Evolutionary conservation across 1,139 yeast species (phyloP), one percentile per base, ranked within the genome.

Genomic region (Suhomyces wounanorum): DNA sequence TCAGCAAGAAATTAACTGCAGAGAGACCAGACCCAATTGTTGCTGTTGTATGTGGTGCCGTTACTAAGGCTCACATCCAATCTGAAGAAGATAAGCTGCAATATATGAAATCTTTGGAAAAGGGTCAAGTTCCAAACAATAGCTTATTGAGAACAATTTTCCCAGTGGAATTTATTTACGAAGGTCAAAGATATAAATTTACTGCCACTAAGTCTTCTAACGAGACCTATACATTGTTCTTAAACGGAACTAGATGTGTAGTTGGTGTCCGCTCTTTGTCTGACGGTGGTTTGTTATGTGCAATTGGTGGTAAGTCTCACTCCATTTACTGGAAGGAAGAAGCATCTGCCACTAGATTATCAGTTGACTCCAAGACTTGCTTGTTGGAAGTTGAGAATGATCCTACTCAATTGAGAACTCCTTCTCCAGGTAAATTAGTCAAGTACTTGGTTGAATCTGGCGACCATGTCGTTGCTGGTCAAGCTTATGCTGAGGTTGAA

Each of bases 301-400:
- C 96, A 5, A 72, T 94, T 55, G 96, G 87, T 55, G 98, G 99
- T 58, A 90, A 87, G 67, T 89, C 97, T 4, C 97, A 94, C 72
- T 83, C 96, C 30, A 89, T 94, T 48, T 94, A 94, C 75, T 94
- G 96, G 97, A 92, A 94, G 71, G 98, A 94, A 67, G 99, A 94
- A 75, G 92, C 95, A 55, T 84, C 92, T 50, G 96, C 96, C 37
- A 92, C 97, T n/a, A 86, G 99, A 73, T 73, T 94, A 61, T 89
- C 97, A 21, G 97, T 94, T 41, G 97, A 94, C 68, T 84, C 96
- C 53, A 94, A 90, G 77, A 92, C 99, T 40, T 94, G 98, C 67
- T 75, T 90, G 59, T 81, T 94, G 58, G 99, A 94, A 72, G 87
- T 82, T 54, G 99, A 94, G 75, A 92, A 90, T 64, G 99, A 94